Conservation (phyloP, 352 stramenopile genomes). For the Globisporangium carolinianum region DNA sequence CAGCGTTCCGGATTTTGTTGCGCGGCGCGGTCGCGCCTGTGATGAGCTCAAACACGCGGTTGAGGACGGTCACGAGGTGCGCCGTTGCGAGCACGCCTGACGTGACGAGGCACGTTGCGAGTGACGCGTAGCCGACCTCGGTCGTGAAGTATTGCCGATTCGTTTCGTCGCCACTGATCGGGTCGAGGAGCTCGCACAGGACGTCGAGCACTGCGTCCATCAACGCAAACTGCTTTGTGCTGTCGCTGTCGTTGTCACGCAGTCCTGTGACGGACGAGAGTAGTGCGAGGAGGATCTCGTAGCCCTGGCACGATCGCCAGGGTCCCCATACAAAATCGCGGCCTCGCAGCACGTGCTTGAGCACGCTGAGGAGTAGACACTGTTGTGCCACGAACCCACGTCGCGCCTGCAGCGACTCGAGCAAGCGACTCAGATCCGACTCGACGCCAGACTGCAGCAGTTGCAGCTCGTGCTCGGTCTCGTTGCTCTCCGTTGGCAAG, state of each 20-base stretch:
- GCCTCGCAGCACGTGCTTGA: slow-evolving; percentile 43
- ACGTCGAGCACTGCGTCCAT: slow-evolving; percentile 50
- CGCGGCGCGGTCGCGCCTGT: slow-evolving; percentile 23
- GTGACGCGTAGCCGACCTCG: slow-evolving; percentile 34
- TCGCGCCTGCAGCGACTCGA: slow-evolving; percentile 43
- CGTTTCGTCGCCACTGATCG: slow-evolving; percentile 15
- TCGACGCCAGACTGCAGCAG: slow-evolving; percentile 44
- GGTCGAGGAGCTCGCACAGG: slow-evolving; percentile 39
- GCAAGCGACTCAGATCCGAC: slow-evolving; percentile 44
- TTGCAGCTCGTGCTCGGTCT: slow-evolving; percentile 7
- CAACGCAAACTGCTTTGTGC: slow-evolving; percentile 17
- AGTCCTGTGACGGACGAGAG: slow-evolving; percentile 44
- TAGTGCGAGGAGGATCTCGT: slow-evolving; percentile 52
- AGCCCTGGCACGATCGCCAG: slow-evolving; percentile 47
- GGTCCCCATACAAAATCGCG: slow-evolving; percentile 26
- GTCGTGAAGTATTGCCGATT: slow-evolving; percentile 34
- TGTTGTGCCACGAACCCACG: slow-evolving; percentile 26
- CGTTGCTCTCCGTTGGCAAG: background rate
- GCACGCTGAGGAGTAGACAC: slow-evolving; percentile 27
- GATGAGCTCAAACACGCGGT: slow-evolving; percentile 55
- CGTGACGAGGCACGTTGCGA: slow-evolving; percentile 51
- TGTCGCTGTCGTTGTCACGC: slow-evolving; percentile 15
- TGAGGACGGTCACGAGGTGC: slow-evolving; percentile 27
- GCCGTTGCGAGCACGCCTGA: slow-evolving; percentile 38
- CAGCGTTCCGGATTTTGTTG: slow-evolving; percentile 50